Evolutionary conservation across 495 filamentous ascomycete genomes (phyloP).

Genomic region (Tuber microsphaerosporum): DNA sequence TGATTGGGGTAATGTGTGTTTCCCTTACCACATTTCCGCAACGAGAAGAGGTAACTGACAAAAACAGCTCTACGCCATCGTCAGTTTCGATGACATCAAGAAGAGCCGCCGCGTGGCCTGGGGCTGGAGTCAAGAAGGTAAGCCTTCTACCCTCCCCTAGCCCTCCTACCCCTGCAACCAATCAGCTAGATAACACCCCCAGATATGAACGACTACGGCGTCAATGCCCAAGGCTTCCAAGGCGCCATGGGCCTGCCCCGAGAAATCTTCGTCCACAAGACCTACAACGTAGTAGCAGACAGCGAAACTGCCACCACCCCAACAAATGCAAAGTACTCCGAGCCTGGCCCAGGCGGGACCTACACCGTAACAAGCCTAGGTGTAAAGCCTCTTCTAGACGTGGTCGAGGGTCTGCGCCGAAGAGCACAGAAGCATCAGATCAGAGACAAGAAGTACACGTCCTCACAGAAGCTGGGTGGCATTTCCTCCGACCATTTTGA

Average conservation of each 20-base stretch:
- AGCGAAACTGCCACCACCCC: conserved; percentile 33
- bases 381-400: conserved; percentile 43
- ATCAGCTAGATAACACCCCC: not conserved
- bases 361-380: conserved; percentile 45
- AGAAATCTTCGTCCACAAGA: conserved; percentile 45
- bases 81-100: conserved; percentile 46
- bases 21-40: not conserved
- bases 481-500: conserved; percentile 14
- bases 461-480: not conserved
- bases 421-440: not conserved
- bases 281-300: conserved; percentile 38
- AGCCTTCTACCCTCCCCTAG: not conserved
- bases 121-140: conserved; percentile 45
- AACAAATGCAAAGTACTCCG: conserved; percentile 16
- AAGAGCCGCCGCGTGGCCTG: conserved; percentile 45
- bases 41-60: not conserved
- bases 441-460: conserved; percentile 7
- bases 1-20: conserved; percentile 42
- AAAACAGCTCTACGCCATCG: conserved; percentile 43
- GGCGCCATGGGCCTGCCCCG: conserved; percentile 45
- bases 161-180: not conserved
- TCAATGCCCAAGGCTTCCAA: conserved; percentile 46
- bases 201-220: conserved; percentile 42
- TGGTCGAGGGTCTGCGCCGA: conserved; percentile 33
- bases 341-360: conserved; percentile 31